These are phyloP conservation scores for Silene vulgaris DNA, from an alignment of 179 eudicot species.

Conservation along the genomic window DNA sequence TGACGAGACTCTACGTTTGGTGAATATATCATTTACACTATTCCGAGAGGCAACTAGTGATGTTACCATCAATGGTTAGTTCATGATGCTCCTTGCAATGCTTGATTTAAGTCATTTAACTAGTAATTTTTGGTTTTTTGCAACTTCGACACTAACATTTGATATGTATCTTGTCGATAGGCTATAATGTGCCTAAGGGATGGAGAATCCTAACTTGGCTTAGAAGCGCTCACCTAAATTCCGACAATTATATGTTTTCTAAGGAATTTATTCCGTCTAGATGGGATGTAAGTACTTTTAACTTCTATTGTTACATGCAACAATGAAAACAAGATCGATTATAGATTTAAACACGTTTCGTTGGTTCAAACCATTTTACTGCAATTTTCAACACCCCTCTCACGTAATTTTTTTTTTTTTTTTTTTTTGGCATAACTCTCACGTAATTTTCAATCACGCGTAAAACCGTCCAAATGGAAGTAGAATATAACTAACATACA, in stretches of 20 bases:
- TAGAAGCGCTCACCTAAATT: conserved; percentile 43
- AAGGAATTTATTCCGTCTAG: conserved; percentile 45
- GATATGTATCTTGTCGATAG: conserved; percentile 17
- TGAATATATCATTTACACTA: conserved; percentile 38
- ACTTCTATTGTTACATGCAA: not conserved
- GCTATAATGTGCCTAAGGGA: conserved; percentile 48
- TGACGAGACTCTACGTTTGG: conserved; percentile 47
- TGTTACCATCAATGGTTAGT: conserved; percentile 39
- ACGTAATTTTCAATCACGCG: too few relatives aligned
- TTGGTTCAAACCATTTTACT: too few relatives aligned
- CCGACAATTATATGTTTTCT: conserved; percentile 31
- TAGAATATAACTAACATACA: too few relatives aligned
- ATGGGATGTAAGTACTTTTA: conserved; percentile 49
- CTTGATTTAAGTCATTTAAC: too few relatives aligned
- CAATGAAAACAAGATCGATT: too few relatives aligned
- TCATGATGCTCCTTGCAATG: not conserved
- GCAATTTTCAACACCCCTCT: too few relatives aligned
- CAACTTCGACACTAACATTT: not conserved
- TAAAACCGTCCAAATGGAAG: too few relatives aligned
- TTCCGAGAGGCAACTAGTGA: conserved; percentile 43
- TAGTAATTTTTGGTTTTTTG: not conserved
- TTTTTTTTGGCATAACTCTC: too few relatives aligned
- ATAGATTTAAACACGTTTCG: too few relatives aligned
- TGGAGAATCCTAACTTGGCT: conserved; percentile 55
- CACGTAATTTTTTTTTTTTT: too few relatives aligned